Base-by-base conservation (phyloP, 352 stramenopile species). In the Globisporangium nunn region DNA sequence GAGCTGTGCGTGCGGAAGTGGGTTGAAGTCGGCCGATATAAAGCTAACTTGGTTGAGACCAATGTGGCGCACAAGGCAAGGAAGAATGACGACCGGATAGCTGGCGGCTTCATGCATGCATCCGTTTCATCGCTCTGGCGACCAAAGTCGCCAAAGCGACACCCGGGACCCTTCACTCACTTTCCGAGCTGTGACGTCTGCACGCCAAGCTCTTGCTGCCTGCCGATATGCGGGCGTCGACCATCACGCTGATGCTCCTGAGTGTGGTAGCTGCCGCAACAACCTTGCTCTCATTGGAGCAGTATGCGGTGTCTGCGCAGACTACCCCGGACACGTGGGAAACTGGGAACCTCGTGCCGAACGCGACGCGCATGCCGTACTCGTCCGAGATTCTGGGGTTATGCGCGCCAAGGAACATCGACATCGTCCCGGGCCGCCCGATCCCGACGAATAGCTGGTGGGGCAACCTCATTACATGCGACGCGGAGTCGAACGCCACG, bases 381-480 rank as follows among this genome's bases (percentile, higher is more conserved):
- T 75, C 71, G 11, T 67, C 52, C 8, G 67, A 65, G 33, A 72
- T 84, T 50, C 48, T 58, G 15, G 62, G 59, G 23, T 63, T 89
- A 2, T 89, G 78, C 52, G 61, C 63, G 10, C 78, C 81, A 1
- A 77, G 81, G 23, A 85, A 91, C 49, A 59, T 91, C 23, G 67
- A 85, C 48, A 59, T 72, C 6, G 54, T 71, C 11, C 59, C 54
- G 17, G 72, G 63, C 15, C 59, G 67, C 23, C 67, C 80, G 1
- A 86, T 93, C 45, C 82, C 82, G 28, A 93, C 82, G 37, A 93
- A 93, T 39, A 66, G 63, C 1, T 93, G 82, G 82, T 93, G 82
- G 82, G 80, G 73, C n/a, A 93, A 93, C 58, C 71, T 93, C 58
- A 62, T 93, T 45, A 83, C 75, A 30, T 87, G 78, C 40, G 74